Evolutionary conservation across 139 green algal genomes (phyloP).

Genomic region (Pedinophyceae sp.): DNA sequence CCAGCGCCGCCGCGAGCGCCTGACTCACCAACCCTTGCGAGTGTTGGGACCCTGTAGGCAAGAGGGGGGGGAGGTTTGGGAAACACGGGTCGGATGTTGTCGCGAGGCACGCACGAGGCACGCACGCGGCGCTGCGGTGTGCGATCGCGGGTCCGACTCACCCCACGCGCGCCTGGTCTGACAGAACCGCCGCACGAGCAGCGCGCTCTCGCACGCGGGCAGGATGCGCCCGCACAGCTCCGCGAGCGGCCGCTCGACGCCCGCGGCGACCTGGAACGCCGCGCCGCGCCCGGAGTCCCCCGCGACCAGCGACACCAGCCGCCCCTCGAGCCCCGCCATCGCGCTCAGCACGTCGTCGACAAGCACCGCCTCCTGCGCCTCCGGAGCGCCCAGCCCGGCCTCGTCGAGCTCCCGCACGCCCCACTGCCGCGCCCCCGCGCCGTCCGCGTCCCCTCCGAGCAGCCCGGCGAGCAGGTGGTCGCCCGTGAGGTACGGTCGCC

Average conservation of each 20-base stretch:
- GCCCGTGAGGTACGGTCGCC: neutral
- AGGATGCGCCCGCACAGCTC: neutral
- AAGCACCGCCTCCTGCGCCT: neutral
- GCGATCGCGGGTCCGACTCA: neutral
- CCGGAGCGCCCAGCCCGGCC: no score
- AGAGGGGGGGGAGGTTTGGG: no score
- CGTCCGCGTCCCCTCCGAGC: neutral
- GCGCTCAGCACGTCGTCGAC: neutral
- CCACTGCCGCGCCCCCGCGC: neutral
- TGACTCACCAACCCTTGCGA: neutral
- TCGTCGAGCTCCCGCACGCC: neutral
- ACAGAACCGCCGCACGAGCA: neutral
- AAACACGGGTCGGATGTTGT: neutral
- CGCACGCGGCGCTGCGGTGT: neutral
- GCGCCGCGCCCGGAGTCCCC: neutral
- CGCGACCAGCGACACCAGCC: neutral
- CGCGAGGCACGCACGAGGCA: neutral
- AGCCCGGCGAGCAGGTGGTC: neutral
- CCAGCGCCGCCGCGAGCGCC: neutral
- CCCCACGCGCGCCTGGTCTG: neutral
- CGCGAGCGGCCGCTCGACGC: neutral
- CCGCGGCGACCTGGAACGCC: neutral
- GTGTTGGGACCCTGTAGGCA: neutral
- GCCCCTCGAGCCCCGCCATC: neutral
- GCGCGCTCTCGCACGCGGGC: neutral